Evolutionary conservation across 2,329 filamentous ascomycete genomes (phyloP).

Genomic region (Fusarium sacchari): DNA sequence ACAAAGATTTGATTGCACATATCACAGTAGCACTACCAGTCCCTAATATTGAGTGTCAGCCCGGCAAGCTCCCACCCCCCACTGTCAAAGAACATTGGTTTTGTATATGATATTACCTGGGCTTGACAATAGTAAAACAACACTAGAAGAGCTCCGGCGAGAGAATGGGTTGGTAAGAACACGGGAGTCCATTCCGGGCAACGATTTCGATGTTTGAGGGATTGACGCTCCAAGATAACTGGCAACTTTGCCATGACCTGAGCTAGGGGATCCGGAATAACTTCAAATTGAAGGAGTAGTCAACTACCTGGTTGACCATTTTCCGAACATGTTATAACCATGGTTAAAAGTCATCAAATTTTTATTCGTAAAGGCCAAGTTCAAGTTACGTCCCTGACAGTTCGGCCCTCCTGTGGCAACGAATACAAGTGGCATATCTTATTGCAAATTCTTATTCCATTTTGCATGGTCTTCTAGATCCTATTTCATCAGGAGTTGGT

Average conservation of each 20-base stretch:
- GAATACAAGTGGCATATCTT: not conserved
- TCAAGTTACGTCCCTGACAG: not conserved
- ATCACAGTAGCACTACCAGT: not conserved
- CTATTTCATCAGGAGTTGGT: not conserved
- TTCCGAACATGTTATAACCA: too few relatives aligned
- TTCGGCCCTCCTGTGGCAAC: not conserved
- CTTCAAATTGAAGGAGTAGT: not conserved
- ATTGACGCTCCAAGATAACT: not conserved
- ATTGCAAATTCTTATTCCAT: not conserved
- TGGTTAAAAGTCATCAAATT: too few relatives aligned
- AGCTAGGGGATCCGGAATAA: not conserved
- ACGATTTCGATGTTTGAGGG: not conserved
- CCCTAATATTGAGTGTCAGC: not conserved
- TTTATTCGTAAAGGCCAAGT: not conserved
- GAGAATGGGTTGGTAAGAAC: not conserved
- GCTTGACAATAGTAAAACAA: not conserved
- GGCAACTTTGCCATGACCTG: not conserved
- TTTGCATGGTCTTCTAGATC: not conserved
- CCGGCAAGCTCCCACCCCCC: not conserved
- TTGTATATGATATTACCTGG: not conserved
- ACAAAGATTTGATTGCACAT: not conserved
- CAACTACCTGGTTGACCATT: not conserved
- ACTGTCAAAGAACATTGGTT: not conserved
- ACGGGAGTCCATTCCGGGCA: not conserved
- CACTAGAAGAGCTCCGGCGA: not conserved